Evolutionary conservation across 768 basidiomycete species (phyloP), one percentile per base, ranked within the genome.

Genomic region (Cyathus striatus): DNA sequence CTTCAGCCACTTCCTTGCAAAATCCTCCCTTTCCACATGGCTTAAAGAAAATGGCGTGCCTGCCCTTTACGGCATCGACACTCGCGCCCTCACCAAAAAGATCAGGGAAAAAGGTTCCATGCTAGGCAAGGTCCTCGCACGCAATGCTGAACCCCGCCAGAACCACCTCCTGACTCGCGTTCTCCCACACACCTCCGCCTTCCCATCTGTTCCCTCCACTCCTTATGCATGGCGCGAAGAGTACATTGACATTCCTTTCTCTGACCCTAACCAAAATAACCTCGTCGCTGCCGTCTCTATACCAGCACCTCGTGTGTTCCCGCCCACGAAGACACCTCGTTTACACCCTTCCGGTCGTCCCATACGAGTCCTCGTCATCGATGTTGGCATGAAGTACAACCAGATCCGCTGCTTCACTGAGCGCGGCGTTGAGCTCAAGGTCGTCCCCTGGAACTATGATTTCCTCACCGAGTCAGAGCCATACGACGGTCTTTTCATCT

Each of bases 311-410:
- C 76, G 79, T 27, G 52, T 91, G 13, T 90, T 84, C 72, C 69
- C 72, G 51, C 81, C 88, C 16, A 72, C 72, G 6, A 61, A 61
- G 26, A 62, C 68, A 39, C 70, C 79, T 18, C 77, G 69, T 41
- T 59, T 79, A 24, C 90, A 96, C 58, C 86, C 90, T 2, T 83
- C 80, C 1, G 90, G 88, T 23, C 80, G 93, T 39, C 66, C 79
- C 1, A 59, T 98, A 23, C 86, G 96, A 47, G 78, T 99, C 22
- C 57, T 99, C 13, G 92, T 91, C 4, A 68, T 98, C 45, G 96
- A 99, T 60, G 95, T 98, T 40, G 96, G 96, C n/a, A 98, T 98
- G 90, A 99, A 99, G 66, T 96, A 89, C 72, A 98, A 98, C 65
- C 96, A 99, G 65, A 93, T 98, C 53, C 79, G 96, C 24, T 99